Percentiles rank a stretch among this genome's conserved stretches.
phyloP scores from a whole-genome alignment of 768 basidiomycete species.

The Xanthoconium stramineum region DNA sequence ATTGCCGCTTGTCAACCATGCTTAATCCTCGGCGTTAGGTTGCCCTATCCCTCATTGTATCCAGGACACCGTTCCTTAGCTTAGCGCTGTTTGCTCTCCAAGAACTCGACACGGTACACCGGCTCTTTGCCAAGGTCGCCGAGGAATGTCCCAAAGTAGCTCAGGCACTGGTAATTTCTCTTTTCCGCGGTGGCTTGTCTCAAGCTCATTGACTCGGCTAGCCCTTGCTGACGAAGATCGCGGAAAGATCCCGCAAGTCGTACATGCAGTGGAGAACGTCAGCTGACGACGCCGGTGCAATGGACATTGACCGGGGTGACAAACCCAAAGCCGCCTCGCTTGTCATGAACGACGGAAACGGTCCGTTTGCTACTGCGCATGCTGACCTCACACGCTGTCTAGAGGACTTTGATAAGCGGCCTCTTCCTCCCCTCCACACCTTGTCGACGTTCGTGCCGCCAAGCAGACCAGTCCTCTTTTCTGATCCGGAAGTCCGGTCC shows the following conservation, averaged over 20 bases:
- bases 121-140: slow-evolving; percentile 55
- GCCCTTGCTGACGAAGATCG: slow-evolving; percentile 56
- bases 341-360: background rate
- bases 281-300: slow-evolving; percentile 14
- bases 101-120: slow-evolving; percentile 56
- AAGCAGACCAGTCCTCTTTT: background rate
- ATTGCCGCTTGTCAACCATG: background rate
- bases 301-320: slow-evolving; percentile 26
- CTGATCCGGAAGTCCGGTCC: slow-evolving; percentile 19
- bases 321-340: background rate
- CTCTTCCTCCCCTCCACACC: slow-evolving; percentile 19
- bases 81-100: slow-evolving; percentile 58
- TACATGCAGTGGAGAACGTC: slow-evolving; percentile 40
- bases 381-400: slow-evolving; percentile 24
- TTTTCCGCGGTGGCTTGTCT: background rate
- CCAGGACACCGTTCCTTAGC: slow-evolving; percentile 56
- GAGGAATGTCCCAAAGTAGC: slow-evolving; percentile 58
- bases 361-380: slow-evolving; percentile 24
- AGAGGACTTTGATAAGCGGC: slow-evolving; percentile 20
- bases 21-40: slow-evolving; percentile 37
- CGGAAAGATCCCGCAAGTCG: slow-evolving; percentile 46
- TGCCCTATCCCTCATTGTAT: slow-evolving; percentile 61
- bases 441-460: slow-evolving; percentile 25
- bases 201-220: slow-evolving; percentile 23
- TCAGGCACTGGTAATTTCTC: slow-evolving; percentile 50